Conservation (phyloP, 345 rosid genomes). For the Camelina neglecta region DNA sequence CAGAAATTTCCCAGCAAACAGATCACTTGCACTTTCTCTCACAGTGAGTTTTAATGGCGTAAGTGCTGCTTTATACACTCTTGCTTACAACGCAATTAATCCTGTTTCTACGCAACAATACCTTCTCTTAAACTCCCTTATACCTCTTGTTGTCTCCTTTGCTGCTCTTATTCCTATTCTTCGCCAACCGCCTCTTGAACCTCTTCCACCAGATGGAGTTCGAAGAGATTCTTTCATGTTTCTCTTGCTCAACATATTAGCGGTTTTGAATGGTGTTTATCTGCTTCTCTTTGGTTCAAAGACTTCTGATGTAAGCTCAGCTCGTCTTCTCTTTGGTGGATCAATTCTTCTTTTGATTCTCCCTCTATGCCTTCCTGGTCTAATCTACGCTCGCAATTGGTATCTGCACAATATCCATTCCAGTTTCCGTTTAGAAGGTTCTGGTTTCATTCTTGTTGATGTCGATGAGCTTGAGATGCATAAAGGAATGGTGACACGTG, state of each 20-base stretch:
- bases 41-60: constrained; percentile 95
- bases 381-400: constrained; percentile 80
- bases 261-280: constrained; percentile 75
- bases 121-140: constrained; percentile 71
- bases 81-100: constrained; percentile 71
- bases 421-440: constrained; percentile 61
- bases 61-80: constrained; percentile 87
- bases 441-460: constrained; percentile 77
- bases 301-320: constrained; percentile 41
- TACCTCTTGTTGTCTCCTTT: constrained; percentile 67
- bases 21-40: constrained; percentile 85
- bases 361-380: constrained; percentile 80
- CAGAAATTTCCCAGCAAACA: constrained; percentile 70
- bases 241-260: constrained; percentile 71
- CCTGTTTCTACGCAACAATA: constrained; percentile 62
- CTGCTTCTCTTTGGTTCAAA: constrained; percentile 73
- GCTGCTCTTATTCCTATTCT: constrained; percentile 79
- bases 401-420: constrained; percentile 64
- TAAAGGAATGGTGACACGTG: constrained; percentile 60
- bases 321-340: constrained; percentile 70
- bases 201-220: constrained; percentile 72
- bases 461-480: constrained; percentile 85
- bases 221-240: constrained; percentile 77
- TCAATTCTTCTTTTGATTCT: constrained; percentile 70
- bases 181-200: constrained; percentile 81